Evolutionary conservation across 805 yeast genomes (phyloP).

Genomic region (Monosporozyma servazzii): DNA sequence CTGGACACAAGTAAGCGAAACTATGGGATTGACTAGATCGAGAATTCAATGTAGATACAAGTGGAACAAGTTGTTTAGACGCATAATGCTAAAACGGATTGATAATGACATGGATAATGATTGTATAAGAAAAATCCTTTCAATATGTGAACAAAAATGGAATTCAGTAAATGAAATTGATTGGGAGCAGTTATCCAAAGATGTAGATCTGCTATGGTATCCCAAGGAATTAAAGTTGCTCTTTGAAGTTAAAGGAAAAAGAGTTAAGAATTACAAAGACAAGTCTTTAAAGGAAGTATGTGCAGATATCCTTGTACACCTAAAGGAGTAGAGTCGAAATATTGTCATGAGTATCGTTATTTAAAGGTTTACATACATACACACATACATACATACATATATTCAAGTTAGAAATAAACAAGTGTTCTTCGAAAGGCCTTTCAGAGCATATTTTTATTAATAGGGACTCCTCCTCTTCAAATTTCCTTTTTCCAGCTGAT

Average conservation of each 20-base stretch:
- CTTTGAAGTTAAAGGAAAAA: slow-evolving; percentile 47
- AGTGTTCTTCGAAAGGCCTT: not conserved
- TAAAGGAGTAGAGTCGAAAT: slow-evolving; percentile 28
- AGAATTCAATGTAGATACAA: slow-evolving; percentile 88
- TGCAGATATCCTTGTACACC: slow-evolving; percentile 22
- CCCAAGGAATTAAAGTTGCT: slow-evolving; percentile 51
- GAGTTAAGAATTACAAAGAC: slow-evolving; percentile 39
- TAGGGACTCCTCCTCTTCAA: not conserved
- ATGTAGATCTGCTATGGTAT: slow-evolving; percentile 43
- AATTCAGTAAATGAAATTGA: slow-evolving; percentile 35
- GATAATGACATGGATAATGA: slow-evolving; percentile 28
- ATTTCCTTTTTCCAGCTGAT: slow-evolving; percentile 16
- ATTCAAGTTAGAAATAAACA: not conserved
- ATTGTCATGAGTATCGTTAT: not conserved
- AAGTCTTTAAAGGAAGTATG: slow-evolving; percentile 30
- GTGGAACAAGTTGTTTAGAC: slow-evolving; percentile 68
- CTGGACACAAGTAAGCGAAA: slow-evolving; percentile 81
- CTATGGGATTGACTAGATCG: slow-evolving; percentile 75
- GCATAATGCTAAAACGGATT: slow-evolving; percentile 24
- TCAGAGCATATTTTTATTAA: not conserved
- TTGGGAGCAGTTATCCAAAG: slow-evolving; percentile 44
- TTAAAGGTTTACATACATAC: not conserved
- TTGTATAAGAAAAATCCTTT: slow-evolving; percentile 40
- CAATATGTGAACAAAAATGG: slow-evolving; percentile 34
- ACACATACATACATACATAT: not conserved